Conservation (phyloP, 306 rosid genomes). For the Crotalaria pallida region DNA sequence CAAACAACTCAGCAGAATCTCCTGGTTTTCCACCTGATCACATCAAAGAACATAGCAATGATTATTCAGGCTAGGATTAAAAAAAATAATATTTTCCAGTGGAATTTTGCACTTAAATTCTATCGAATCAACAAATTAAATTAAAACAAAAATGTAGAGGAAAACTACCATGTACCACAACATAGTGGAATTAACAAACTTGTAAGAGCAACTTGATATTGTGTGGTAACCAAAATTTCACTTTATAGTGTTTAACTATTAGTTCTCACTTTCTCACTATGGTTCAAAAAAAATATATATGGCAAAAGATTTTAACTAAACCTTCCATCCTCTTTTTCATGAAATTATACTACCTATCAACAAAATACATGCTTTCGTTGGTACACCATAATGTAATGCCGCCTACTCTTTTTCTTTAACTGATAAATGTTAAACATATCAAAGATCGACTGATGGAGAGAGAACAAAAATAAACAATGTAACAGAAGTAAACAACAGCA, state of each 20-base stretch:
- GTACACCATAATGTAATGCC: neutral
- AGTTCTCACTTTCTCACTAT: neutral
- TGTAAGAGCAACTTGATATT: neutral
- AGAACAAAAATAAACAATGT: neutral
- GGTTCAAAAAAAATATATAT: neutral
- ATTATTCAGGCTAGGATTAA: constrained; percentile 13
- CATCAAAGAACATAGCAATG: constrained; percentile 16
- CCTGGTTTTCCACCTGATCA: constrained; percentile 59
- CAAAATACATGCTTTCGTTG: neutral
- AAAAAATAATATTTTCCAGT: neutral
- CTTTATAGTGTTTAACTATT: neutral
- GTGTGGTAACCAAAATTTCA: neutral
- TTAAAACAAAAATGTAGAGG: neutral
- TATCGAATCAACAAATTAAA: neutral
- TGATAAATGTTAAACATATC: neutral
- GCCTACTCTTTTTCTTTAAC: neutral
- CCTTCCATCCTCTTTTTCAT: neutral
- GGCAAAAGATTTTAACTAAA: neutral
- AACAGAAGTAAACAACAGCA: neutral
- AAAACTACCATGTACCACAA: neutral
- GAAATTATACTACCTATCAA: neutral
- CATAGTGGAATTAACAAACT: neutral
- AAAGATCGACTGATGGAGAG: neutral
- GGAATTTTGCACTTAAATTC: constrained; percentile 4
- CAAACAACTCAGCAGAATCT: constrained; percentile 74